Base-by-base conservation (phyloP, 2,329 filamentous ascomycete species). In the Epichloe glyceriae region DNA sequence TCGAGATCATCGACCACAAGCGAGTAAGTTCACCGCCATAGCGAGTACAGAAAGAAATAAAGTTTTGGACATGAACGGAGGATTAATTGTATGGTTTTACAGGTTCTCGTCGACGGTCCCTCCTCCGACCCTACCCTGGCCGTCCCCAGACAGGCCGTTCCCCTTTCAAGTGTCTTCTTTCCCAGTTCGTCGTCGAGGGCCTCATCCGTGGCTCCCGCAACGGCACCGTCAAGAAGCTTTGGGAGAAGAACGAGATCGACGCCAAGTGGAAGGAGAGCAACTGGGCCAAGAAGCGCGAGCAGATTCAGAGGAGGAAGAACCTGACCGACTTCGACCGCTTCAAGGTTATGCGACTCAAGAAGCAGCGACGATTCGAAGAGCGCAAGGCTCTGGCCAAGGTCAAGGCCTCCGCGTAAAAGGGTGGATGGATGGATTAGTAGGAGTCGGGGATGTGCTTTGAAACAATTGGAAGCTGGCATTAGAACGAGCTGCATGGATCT, bases 1-100 rank as follows among this genome's bases (percentile, higher is more conserved):
- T 95, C 75, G 91, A 98, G 84, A 97, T 98, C 75, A 93, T 98
- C 78, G 93, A 98, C 78, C 91, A 98, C 86, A 96, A 95, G 83
- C 89, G 93, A 77, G 93, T 98, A 95, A 71, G 93, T 88, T 69
- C 33, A 49, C n/a, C 8, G n/a, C 17, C 22, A n/a, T 15, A 19
- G 20, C 47, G 37, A 26, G n/a, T 15, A 19, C 11, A 2, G 1
- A 30, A 33, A 22, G 20, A 20, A 22, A 17, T 12, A 30, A 17
- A 20, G 17, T 45, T 45, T 5, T 11, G 26, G 19, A 7, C 14
- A n/a, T 42, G 37, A 41, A 51, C 22, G 45, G 22, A 42, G 35
- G 46, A 49, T 53, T 53, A 55, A 53, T 44, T 7, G 19, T 30
- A 15, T 52, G 6, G 30, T 41, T 26, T 48, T 19, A 35, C 72